Conservation (phyloP, 2,329 filamentous ascomycete genomes). For the Pseudogymnoascus sp. region DNA sequence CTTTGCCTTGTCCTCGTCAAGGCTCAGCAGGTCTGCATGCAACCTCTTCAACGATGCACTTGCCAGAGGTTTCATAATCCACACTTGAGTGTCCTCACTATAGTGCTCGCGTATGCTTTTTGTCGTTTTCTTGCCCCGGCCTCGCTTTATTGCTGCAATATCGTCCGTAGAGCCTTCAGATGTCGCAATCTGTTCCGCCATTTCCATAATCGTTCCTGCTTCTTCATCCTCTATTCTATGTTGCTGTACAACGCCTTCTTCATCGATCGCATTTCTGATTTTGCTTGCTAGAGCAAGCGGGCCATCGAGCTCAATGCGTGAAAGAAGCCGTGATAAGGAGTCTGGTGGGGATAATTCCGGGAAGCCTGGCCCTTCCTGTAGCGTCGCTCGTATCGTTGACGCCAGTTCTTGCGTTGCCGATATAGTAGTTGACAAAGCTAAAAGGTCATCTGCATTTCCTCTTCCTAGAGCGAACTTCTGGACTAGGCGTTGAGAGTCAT, state of each 20-base stretch:
- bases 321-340: slow-evolving; percentile 42
- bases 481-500: slow-evolving; percentile 82
- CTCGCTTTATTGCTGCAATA: slow-evolving; percentile 37
- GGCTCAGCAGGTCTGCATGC: slow-evolving; percentile 57
- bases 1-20: slow-evolving; percentile 53
- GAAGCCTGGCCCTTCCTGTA: not conserved
- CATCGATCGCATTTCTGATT: slow-evolving; percentile 78
- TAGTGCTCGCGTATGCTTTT: slow-evolving; percentile 51
- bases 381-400: slow-evolving; percentile 34
- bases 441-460: slow-evolving; percentile 85
- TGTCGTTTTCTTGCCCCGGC: slow-evolving; percentile 37
- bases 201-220: slow-evolving; percentile 60
- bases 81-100: slow-evolving; percentile 52
- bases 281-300: slow-evolving; percentile 62
- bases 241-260: slow-evolving; percentile 77
- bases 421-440: slow-evolving; percentile 78
- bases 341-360: slow-evolving; percentile 15
- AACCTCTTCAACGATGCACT: slow-evolving; percentile 59
- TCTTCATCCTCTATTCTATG: slow-evolving; percentile 71
- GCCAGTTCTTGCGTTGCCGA: slow-evolving; percentile 63
- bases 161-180: slow-evolving; percentile 58
- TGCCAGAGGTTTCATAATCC: slow-evolving; percentile 63
- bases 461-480: slow-evolving; percentile 91
- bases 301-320: slow-evolving; percentile 58
- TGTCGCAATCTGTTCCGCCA: slow-evolving; percentile 66